Conservation (phyloP, 768 basidiomycete genomes). For the Lactifluus volemus region DNA sequence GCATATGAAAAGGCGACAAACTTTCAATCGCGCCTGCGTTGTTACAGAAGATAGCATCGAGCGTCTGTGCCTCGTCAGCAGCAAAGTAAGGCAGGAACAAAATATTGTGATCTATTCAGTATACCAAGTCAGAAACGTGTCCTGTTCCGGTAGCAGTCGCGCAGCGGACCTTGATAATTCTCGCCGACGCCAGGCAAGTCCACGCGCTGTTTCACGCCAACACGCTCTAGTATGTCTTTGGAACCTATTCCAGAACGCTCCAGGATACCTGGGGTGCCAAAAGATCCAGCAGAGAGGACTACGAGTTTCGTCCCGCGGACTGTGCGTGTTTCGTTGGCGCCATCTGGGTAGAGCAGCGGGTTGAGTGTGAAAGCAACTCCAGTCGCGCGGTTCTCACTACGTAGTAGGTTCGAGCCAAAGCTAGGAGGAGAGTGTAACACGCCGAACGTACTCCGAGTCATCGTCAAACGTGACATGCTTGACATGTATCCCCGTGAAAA, state of each 20-base stretch:
- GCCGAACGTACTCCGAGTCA: constrained; percentile 20
- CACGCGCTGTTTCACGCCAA: constrained; percentile 26
- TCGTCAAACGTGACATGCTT: constrained; percentile 30
- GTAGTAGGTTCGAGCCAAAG: background rate
- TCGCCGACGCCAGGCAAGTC: constrained; percentile 38
- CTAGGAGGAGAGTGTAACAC: background rate
- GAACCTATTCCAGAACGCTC: constrained; percentile 43
- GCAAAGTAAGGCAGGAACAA: constrained; percentile 12
- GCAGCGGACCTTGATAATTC: constrained; percentile 30
- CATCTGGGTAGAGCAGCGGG: constrained; percentile 20
- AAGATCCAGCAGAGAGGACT: constrained; percentile 32
- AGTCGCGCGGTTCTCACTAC: constrained; percentile 29
- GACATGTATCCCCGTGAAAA: constrained; percentile 28
- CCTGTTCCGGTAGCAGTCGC: background rate
- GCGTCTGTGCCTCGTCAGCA: constrained; percentile 17
- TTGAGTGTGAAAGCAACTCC: constrained; percentile 32
- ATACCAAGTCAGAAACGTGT: background rate
- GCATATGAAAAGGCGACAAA: background rate
- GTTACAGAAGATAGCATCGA: constrained; percentile 19
- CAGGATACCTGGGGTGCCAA: constrained; percentile 42
- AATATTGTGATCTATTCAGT: constrained; percentile 14
- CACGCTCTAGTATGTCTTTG: constrained; percentile 23
- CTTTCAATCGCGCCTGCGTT: constrained; percentile 18
- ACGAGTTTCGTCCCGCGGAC: constrained; percentile 30
- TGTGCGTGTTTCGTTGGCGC: background rate